Evolutionary conservation across 345 rosid species (phyloP).

Genomic region (Citrus sp.): DNA sequence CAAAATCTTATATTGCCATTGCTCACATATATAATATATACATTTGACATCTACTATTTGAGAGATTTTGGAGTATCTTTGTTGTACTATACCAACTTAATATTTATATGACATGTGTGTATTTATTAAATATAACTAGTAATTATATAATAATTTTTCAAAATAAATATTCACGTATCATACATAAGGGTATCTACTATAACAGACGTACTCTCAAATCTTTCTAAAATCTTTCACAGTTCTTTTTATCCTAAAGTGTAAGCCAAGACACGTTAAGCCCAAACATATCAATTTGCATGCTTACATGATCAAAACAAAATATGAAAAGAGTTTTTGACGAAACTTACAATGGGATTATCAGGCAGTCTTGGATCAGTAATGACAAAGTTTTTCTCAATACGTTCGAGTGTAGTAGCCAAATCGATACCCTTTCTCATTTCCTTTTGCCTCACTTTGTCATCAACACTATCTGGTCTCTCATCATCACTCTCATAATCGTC

Average conservation of each 20-base stretch:
- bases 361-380: constrained; percentile 97
- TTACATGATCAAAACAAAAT: neutral
- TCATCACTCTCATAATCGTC: constrained; percentile 52
- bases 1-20: too few relatives aligned
- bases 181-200: accelerated
- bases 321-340: neutral
- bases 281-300: neutral
- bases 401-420: constrained; percentile 95
- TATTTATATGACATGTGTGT: accelerated
- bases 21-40: too few relatives aligned
- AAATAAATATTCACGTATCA: too few relatives aligned
- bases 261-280: too few relatives aligned
- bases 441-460: constrained; percentile 77
- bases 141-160: too few relatives aligned
- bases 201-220: too few relatives aligned
- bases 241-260: too few relatives aligned
- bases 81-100: too few relatives aligned
- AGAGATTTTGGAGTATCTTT: too few relatives aligned
- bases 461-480: constrained; percentile 67
- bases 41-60: too few relatives aligned
- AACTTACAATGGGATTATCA: constrained; percentile 94
- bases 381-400: constrained; percentile 97
- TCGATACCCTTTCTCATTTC: constrained; percentile 99
- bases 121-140: too few relatives aligned
- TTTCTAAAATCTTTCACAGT: too few relatives aligned